Percentiles rank a stretch among this genome's conserved stretches.
Evolutionary conservation across 768 basidiomycete species (phyloP).

Genomic region (Tubosaeta sp.): DNA sequence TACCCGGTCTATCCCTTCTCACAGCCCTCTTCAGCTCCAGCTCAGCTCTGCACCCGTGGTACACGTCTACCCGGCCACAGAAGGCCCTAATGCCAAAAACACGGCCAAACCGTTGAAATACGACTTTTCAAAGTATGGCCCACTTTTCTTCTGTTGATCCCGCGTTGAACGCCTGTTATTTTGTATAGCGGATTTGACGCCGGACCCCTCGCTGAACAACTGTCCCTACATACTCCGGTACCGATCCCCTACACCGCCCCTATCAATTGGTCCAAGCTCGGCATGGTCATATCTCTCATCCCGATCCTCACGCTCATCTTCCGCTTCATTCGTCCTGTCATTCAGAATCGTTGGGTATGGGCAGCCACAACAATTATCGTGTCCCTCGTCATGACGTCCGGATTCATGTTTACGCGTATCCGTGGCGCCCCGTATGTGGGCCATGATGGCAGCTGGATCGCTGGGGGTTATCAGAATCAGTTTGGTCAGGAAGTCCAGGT

Average conservation of each 20-base stretch:
- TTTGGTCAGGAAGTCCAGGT: slow-evolving; percentile 92
- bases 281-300: slow-evolving; percentile 41
- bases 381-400: slow-evolving; percentile 82
- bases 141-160: not conserved
- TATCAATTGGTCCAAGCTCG: slow-evolving; percentile 62
- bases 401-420: slow-evolving; percentile 96
- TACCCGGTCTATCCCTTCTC: not conserved
- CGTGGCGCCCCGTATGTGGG: slow-evolving; percentile 70
- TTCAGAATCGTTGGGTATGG: slow-evolving; percentile 78
- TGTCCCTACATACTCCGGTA: slow-evolving; percentile 71
- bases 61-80: slow-evolving; percentile 64
- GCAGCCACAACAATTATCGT: slow-evolving; percentile 57
- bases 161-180: slow-evolving; percentile 2
- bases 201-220: slow-evolving; percentile 66
- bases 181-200: slow-evolving; percentile 75
- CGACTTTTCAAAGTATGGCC: slow-evolving; percentile 69
- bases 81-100: slow-evolving; percentile 62
- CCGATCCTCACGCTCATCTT: slow-evolving; percentile 48
- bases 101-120: slow-evolving; percentile 56
- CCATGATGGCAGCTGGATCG: slow-evolving; percentile 72
- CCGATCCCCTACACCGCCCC: slow-evolving; percentile 81
- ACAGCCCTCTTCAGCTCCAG: slow-evolving; percentile 55
- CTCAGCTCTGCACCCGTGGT: slow-evolving; percentile 83
- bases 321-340: slow-evolving; percentile 59
- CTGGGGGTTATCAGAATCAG: slow-evolving; percentile 84